Evolutionary conservation across 2,329 filamentous ascomycete species (phyloP), one percentile per base, ranked within the genome.

Genomic region (Ophiostoma fasciatum): DNA sequence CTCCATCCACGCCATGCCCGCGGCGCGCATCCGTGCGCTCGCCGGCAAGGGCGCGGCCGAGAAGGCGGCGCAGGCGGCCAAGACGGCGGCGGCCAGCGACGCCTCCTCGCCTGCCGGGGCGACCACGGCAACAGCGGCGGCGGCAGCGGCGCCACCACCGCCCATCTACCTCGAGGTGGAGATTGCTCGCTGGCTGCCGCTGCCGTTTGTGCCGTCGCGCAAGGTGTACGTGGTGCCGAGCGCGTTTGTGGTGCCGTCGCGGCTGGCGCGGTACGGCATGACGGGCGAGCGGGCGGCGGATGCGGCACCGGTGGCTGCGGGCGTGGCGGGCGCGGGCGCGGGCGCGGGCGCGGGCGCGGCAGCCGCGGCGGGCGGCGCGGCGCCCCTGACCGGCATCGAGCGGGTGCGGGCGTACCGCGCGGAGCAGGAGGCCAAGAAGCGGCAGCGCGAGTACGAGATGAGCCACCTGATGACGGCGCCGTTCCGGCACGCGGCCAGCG

Each of bases 391-490:
- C 26, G 4, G 12, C 5, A n/a, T n/a, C n/a, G 26, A 59, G 42
- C 44, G 48, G 36, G 40, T 50, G 11, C 42, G 40, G 10, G 46
- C 48, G 37, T 46, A 54, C 44, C 50, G 51, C 10, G 53, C 55
- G 17, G 57, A 62, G 44, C 54, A 61, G 41, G 51, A 51, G 38
- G 48, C 53, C 35, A 54, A 49, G 41, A 55, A 56, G 39, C 55
- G 54, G 36, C 53, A 56, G 40, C 57, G 56, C 38, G 60, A 70
- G 49, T 67, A 70, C 42, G 64, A 73, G 51, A 61, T 63, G 55
- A 57, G 62, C 36, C 66, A 74, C 47, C 49, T 74, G 26, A 55
- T 76, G 56, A 73, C 68, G 9, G 59, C 64, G 49, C 71, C 71
- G 14, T 72, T 77, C 44, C 59, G 71, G 15, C 62, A 69, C 44